These are phyloP conservation scores for Cystoisospora suis DNA, from an alignment of 169 alveolate species.

Conservation along the genomic window DNA sequence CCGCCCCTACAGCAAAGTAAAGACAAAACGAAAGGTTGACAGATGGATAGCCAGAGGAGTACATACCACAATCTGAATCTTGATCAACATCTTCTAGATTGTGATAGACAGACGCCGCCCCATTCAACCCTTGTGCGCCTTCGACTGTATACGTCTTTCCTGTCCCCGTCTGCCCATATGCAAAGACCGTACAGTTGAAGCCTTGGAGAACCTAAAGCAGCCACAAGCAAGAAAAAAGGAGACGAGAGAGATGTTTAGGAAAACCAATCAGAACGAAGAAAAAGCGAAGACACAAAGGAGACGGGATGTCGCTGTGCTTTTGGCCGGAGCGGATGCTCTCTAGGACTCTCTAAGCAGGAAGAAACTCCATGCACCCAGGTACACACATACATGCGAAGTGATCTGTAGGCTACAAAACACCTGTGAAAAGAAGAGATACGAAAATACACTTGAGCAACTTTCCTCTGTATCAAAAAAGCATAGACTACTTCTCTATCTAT, in stretches of 20 bases:
- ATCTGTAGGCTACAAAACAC: no score
- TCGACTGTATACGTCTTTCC: constrained; percentile 58
- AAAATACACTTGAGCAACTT: no score
- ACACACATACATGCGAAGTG: no score
- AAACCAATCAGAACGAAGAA: neutral
- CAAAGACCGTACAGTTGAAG: constrained; percentile 74
- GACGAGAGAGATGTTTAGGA: neutral
- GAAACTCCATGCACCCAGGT: no score
- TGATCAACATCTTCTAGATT: neutral
- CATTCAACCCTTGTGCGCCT: constrained; percentile 40
- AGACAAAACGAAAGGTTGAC: no score
- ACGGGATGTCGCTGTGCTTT: no score
- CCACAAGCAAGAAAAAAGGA: neutral
- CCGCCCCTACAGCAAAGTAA: no score
- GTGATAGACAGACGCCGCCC: neutral
- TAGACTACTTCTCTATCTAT: no score
- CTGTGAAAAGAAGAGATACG: no score
- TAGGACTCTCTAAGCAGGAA: no score
- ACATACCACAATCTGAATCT: neutral
- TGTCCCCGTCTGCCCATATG: constrained; percentile 65
- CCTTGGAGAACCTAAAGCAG: constrained; percentile 78
- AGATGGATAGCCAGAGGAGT: neutral
- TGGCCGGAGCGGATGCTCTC: no score
- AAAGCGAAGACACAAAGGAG: neutral
- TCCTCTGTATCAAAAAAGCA: no score